Evolutionary conservation across 805 yeast species (phyloP).

Genomic region (Jamesozyma piceae): DNA sequence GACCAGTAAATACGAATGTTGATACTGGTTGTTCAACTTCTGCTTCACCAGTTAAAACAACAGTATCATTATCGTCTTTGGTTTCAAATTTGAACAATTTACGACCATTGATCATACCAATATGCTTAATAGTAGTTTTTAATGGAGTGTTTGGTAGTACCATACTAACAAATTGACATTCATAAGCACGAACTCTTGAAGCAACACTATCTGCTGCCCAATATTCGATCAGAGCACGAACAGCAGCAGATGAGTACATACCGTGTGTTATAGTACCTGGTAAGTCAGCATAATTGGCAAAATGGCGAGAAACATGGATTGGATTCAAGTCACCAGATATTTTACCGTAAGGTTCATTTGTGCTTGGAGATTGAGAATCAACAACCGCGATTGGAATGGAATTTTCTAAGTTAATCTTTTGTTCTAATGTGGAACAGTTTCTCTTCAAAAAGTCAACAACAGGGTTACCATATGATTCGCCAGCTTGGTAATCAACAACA

Average conservation of each 20-base stretch:
- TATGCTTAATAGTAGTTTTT: constrained; percentile 81
- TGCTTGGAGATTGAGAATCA: constrained; percentile 73
- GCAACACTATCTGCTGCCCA: constrained; percentile 98
- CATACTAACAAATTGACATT: constrained; percentile 89
- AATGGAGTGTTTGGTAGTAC: constrained; percentile 91
- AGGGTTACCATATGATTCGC: constrained; percentile 92
- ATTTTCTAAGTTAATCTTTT: constrained; percentile 83
- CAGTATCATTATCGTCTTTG: constrained; percentile 69
- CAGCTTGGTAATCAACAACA: constrained; percentile 78
- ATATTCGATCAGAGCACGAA: constrained; percentile 89
- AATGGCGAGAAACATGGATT: constrained; percentile 91
- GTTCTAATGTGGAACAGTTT: constrained; percentile 89
- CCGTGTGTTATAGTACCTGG: constrained; percentile 99
- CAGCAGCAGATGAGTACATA: constrained; percentile 95
- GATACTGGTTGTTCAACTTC: constrained; percentile 98
- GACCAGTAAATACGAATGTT: constrained; percentile 96
- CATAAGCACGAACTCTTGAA: constrained; percentile 89
- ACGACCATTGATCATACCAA: constrained; percentile 99
- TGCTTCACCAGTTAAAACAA: constrained; percentile 88
- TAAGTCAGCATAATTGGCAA: constrained; percentile 83
- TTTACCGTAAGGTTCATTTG: constrained; percentile 92
- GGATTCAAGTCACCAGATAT: constrained; percentile 99
- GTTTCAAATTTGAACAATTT: constrained; percentile 91
- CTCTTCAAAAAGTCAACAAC: constrained; percentile 88
- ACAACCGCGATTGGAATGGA: constrained; percentile 70